Base-by-base conservation (phyloP, 2,329 filamentous ascomycete species). In the Sporothrix schenckii region DNA sequence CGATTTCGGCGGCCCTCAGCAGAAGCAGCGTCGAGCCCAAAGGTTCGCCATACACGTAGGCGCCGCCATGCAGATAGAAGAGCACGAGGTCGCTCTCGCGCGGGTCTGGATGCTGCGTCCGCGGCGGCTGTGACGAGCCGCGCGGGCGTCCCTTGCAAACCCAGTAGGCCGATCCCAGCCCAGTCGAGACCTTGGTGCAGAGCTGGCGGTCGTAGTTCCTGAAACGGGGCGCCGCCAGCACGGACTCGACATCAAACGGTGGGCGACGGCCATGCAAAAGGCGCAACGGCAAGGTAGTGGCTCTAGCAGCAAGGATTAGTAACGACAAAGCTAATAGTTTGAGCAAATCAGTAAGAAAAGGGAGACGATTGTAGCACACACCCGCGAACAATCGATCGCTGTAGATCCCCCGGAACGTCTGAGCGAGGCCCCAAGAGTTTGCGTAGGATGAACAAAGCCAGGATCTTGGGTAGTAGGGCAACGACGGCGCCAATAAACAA, bases 61-160 rank as follows among this genome's bases (percentile, higher is more conserved):
- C 60, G 11, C 60, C 39, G 41, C 60, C 60, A 49, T 65, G 60
- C 14, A 49, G 21, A 13, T 65, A 49, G 3, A 65, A 21, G 34
- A 61, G n/a, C 34, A 61, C 56, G 13, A 61, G 10, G n/a, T 44
- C 56, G n/a, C 34, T 61, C 34, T 61, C 39, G 11, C 19, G 56
- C 10, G 56, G 39, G 13, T 61, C 30, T 4, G 13, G 56, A 21
- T 44, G 56, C n/a, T 41, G n/a, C 9, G 13, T 44, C 19, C 56
- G 34, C 11, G 56, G 34, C n/a, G 56, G 56, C 19, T 61, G 34
- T 13, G 56, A 61, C n/a, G 56, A 61, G 19, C n/a, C n/a, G 9
- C 56, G 56, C 39, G 56, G 56, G 19, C 56, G 56, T n/a, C 56
- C 56, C 34, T 61, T 61, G 56, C 56, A 61, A 39, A 61, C 24